phyloP scores from a whole-genome alignment of 2,329 filamentous ascomycete species.

The Fusarium sp. region DNA sequence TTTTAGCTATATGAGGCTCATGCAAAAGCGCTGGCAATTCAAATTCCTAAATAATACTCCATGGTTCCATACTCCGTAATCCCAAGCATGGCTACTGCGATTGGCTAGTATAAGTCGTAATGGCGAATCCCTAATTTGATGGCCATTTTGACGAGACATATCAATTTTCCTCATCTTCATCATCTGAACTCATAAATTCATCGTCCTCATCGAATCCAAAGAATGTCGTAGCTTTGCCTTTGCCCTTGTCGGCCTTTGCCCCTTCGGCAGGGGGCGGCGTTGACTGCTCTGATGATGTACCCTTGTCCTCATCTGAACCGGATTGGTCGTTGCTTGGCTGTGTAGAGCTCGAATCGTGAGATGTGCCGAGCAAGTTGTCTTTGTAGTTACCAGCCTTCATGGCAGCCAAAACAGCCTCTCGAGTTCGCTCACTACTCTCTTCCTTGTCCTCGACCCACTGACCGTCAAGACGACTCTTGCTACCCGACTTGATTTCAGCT shows the following conservation, averaged over 20 bases:
- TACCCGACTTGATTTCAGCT: slow-evolving; percentile 81
- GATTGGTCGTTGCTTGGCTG: slow-evolving; percentile 41
- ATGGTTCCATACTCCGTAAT: slow-evolving; percentile 39
- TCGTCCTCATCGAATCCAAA: slow-evolving; percentile 85
- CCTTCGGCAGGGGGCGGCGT: slow-evolving; percentile 59
- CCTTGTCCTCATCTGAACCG: slow-evolving; percentile 51
- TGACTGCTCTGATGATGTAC: slow-evolving; percentile 56
- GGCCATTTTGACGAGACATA: background rate
- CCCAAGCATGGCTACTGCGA: slow-evolving; percentile 30
- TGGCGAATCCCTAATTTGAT: background rate
- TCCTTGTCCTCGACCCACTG: slow-evolving; percentile 97
- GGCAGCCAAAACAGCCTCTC: slow-evolving; percentile 76
- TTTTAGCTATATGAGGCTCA: slow-evolving; percentile 24
- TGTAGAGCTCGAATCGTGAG: slow-evolving; percentile 57
- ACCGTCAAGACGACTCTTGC: slow-evolving; percentile 78
- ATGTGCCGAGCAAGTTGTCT: slow-evolving; percentile 66
- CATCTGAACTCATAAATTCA: slow-evolving; percentile 76
- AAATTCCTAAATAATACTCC: slow-evolving; percentile 19
- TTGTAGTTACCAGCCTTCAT: slow-evolving; percentile 72
- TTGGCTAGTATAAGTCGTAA: slow-evolving; percentile 22
- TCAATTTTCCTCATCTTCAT: slow-evolving; percentile 54
- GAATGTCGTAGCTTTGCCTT: slow-evolving; percentile 61
- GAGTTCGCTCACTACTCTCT: slow-evolving; percentile 83
- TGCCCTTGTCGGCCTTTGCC: slow-evolving; percentile 50
- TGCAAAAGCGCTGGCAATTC: slow-evolving; percentile 28